phyloP scores from a whole-genome alignment of 2,329 filamentous ascomycete genomes.

The Aspergillus quadricinctus region DNA sequence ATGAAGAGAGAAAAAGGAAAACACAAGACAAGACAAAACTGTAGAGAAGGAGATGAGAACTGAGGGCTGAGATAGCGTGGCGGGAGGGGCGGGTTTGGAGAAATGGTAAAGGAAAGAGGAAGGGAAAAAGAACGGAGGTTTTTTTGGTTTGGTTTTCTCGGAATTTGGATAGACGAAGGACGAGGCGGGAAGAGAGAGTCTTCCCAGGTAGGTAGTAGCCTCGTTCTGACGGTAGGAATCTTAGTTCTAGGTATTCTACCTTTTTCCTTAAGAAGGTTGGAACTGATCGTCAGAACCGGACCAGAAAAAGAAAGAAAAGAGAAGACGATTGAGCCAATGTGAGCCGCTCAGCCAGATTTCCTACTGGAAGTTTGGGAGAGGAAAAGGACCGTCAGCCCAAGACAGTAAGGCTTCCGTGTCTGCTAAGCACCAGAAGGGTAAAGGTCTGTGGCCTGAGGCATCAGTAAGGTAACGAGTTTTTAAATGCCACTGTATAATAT shows the following conservation, averaged over 20 bases:
- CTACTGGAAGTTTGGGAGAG: not conserved
- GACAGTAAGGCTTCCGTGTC: conserved; percentile 10
- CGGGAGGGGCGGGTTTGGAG: conserved; percentile 8
- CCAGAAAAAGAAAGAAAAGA: not conserved
- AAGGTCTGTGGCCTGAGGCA: conserved; percentile 7
- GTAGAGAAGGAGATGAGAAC: conserved; percentile 4
- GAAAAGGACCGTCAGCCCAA: conserved; percentile 3
- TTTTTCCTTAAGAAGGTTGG: conserved; percentile 1
- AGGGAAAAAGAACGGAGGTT: conserved; percentile 13
- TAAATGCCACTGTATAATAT: not conserved
- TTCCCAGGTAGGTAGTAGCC: not conserved
- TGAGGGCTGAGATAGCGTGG: not conserved
- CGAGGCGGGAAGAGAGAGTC: conserved; percentile 11
- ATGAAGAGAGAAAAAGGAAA: conserved; percentile 8
- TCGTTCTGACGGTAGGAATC: not conserved
- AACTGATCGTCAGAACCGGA: conserved; percentile 16
- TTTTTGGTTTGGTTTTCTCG: conserved; percentile 15
- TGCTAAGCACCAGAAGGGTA: not conserved
- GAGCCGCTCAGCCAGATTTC: not conserved
- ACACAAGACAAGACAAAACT: conserved; percentile 7
- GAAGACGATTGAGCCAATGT: not conserved
- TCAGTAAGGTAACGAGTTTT: not conserved
- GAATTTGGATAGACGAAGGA: conserved; percentile 17
- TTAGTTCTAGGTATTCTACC: no score
- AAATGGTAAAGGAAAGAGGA: conserved; percentile 9